Base-by-base conservation (phyloP, 164 flowering plant genomes). In the Platanus orientalis region DNA sequence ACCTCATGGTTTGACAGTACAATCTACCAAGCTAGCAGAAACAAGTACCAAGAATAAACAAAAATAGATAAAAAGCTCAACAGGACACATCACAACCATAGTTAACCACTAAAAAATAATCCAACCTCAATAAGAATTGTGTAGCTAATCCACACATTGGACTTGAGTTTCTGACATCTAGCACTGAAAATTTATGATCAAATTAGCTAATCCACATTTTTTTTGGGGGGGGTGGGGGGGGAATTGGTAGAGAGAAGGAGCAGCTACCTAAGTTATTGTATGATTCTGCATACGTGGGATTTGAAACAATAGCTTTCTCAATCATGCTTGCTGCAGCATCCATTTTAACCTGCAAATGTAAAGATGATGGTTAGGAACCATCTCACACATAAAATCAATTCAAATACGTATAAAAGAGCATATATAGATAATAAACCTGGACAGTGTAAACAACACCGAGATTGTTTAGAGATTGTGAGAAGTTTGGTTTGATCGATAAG, bases 381-480 rank as follows among this genome's bases (percentile, higher is more conserved):
- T 58, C 40, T 42, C 17, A 61, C 29, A 57, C 34, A 62, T 11
- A 53, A 7, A 7, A 24, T 25, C 25, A 24, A 26, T 26, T 49
- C 29, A 26, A 52, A 54, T 48, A 57, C 5, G 57, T n/a, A 49
- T 27, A 9, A 40, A 62, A 17, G 13, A 29, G 23, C 6, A 67
- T 32, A 9, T 10, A 60, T 39, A 51, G 39, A 51, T 10, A 66
- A 54, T 57, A 62, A 62, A 95, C 99, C 99, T 95, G 98, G 67
- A 95, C 97, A 60, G 99, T 95, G 84, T 85, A 95, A 44, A 95
- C 97, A 67, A 95, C 98, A 72, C 99, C 97, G 71, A 95, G 97
- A 77, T 95, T 95, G 79, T 95, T 95, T 67, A 95, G 74, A 1
- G 97, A 95, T 77, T 95, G 99, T 7, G 97, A 92, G 71, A 95